phyloP scores from a whole-genome alignment of 2,329 filamentous ascomycete species.

The Penicillium glabrum region DNA sequence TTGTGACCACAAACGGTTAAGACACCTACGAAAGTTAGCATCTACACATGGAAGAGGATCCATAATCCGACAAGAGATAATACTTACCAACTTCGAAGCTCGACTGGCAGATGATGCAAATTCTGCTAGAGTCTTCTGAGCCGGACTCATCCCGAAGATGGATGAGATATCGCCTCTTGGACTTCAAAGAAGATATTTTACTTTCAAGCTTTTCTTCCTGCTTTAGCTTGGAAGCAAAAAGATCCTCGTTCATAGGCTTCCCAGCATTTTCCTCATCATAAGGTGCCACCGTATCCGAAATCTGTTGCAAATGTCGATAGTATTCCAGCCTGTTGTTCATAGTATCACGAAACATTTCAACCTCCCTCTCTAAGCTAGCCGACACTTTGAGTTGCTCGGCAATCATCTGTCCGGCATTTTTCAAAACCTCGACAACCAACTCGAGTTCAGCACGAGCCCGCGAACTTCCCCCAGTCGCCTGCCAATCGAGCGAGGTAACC shows the following conservation, averaged over 20 bases:
- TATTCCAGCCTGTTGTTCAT: slow-evolving; percentile 89
- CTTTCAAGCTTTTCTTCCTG: slow-evolving; percentile 55
- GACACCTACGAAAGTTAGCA: slow-evolving; percentile 31
- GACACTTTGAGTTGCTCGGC: slow-evolving; percentile 54
- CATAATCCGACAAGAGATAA: background rate
- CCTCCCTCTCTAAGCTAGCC: slow-evolving; percentile 59
- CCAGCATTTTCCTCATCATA: slow-evolving; percentile 64
- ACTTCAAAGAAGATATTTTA: slow-evolving; percentile 62
- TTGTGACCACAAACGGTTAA: slow-evolving; percentile 83
- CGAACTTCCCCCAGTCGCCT: slow-evolving; percentile 53
- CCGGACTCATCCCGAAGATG: slow-evolving; percentile 63
- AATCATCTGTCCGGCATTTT: slow-evolving; percentile 55
- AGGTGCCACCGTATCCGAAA: slow-evolving; percentile 83
- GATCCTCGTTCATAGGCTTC: slow-evolving; percentile 53
- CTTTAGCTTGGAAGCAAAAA: slow-evolving; percentile 44
- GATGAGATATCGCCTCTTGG: slow-evolving; percentile 75
- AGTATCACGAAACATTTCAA: slow-evolving; percentile 70
- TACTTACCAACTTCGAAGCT: slow-evolving; percentile 75
- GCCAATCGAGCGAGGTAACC: slow-evolving; percentile 58
- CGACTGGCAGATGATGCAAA: slow-evolving; percentile 84
- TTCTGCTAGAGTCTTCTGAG: slow-evolving; percentile 59
- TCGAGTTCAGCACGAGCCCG: slow-evolving; percentile 63
- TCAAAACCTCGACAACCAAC: slow-evolving; percentile 65
- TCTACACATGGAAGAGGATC: background rate
- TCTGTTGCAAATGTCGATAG: slow-evolving; percentile 82